Evolutionary conservation across 768 basidiomycete genomes (phyloP).

Genomic region (Tylopilus vinaceipallidus): DNA sequence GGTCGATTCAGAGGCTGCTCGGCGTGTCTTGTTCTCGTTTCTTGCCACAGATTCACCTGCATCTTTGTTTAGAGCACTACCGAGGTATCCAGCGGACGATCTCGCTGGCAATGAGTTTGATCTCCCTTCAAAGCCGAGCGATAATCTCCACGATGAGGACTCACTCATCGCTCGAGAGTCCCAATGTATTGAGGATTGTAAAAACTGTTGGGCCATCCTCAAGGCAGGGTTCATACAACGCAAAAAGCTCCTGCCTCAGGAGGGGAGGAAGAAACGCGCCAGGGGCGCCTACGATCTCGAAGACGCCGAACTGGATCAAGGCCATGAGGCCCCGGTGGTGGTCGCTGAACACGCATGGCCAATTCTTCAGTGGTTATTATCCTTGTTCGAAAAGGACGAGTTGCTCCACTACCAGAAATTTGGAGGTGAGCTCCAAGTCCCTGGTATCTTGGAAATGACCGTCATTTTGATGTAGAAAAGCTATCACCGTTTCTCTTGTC

Average conservation of each 20-base stretch:
- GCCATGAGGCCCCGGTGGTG: slow-evolving; percentile 22
- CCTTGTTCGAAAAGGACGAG: slow-evolving; percentile 70
- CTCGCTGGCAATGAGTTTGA: slow-evolving; percentile 2
- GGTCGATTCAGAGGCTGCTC: slow-evolving; percentile 49
- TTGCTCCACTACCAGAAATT: slow-evolving; percentile 29
- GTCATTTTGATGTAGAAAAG: slow-evolving; percentile 27
- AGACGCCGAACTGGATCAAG: slow-evolving; percentile 23
- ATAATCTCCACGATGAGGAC: slow-evolving; percentile 44
- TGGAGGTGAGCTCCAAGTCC: slow-evolving; percentile 20
- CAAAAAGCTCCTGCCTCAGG: slow-evolving; percentile 20
- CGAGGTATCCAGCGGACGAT: slow-evolving; percentile 39
- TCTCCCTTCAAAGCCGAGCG: background rate
- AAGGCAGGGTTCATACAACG: slow-evolving; percentile 50
- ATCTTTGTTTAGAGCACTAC: slow-evolving; percentile 53
- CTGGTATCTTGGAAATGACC: slow-evolving; percentile 10
- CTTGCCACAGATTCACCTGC: slow-evolving; percentile 54
- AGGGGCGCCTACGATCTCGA: slow-evolving; percentile 26
- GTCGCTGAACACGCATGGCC: slow-evolving; percentile 70
- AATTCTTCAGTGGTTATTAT: slow-evolving; percentile 65
- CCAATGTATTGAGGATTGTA: slow-evolving; percentile 49
- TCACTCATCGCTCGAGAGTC: slow-evolving; percentile 58
- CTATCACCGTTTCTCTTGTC: slow-evolving; percentile 54
- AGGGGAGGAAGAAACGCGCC: slow-evolving; percentile 33
- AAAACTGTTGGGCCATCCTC: slow-evolving; percentile 62
- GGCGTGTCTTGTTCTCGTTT: slow-evolving; percentile 53